phyloP scores from a whole-genome alignment of 306 rosid species.

The Gastrolobium villosum region DNA sequence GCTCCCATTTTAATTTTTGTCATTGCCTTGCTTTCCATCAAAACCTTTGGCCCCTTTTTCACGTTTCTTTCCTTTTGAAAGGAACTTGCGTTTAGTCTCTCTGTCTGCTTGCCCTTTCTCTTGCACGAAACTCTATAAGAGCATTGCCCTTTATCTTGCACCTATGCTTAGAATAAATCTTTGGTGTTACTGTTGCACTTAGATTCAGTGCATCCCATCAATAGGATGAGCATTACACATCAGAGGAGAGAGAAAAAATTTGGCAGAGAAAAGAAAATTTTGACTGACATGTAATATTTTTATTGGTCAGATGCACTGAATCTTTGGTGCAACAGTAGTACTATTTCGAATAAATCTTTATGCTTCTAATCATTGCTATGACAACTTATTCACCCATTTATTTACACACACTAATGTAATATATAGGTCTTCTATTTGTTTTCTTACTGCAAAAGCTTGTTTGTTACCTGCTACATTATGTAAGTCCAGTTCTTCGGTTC shows the following conservation, averaged over 20 bases:
- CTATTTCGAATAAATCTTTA: no score
- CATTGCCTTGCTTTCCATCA: conserved; percentile 57
- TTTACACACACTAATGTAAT: conserved; percentile 14
- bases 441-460: conserved; percentile 6
- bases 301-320: no score
- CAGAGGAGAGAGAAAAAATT: no score
- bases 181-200: no score
- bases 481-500: conserved; percentile 1
- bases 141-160: not conserved
- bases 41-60: conserved; percentile 46
- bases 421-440: not conserved
- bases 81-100: conserved; percentile 39
- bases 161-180: no score
- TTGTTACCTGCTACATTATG: not conserved
- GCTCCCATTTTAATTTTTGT: conserved; percentile 38
- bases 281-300: no score
- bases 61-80: conserved; percentile 46
- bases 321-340: no score
- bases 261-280: no score
- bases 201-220: no score
- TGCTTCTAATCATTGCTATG: conserved; percentile 30
- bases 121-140: not conserved
- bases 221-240: no score
- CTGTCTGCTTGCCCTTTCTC: conserved; percentile 29
- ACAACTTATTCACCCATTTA: conserved; percentile 7